A percentile compares a stretch with the other conserved stretches of the same genome.
These are phyloP conservation scores for Metschnikowia proteae DNA, from an alignment of 805 yeast genomes.

Conservation along the genomic window DNA sequence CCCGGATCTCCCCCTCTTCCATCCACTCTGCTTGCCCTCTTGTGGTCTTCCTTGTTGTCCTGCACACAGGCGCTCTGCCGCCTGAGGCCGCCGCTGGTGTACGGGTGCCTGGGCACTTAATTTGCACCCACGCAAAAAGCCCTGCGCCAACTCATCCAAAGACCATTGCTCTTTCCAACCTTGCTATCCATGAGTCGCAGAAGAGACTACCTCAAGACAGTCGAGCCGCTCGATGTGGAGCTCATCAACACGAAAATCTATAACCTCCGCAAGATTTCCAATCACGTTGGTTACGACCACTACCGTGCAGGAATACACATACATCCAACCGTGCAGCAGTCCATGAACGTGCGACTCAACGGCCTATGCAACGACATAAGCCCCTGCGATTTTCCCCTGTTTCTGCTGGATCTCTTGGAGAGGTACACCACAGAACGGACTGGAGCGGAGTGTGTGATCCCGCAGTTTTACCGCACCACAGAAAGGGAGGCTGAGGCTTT, in stretches of 20 bases:
- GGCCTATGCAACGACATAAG: slow-evolving; percentile 9
- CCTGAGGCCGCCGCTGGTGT: no score
- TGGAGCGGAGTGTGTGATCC: slow-evolving; percentile 10
- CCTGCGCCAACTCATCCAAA: not conserved
- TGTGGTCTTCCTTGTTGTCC: no score
- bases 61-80: no score
- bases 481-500: slow-evolving; percentile 8
- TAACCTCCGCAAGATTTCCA: slow-evolving; percentile 5
- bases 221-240: slow-evolving; percentile 11
- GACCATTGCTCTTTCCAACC: slow-evolving; percentile 3
- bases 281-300: slow-evolving; percentile 11
- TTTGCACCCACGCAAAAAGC: not conserved
- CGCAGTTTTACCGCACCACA: slow-evolving; percentile 10
- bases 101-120: not conserved
- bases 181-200: slow-evolving; percentile 10
- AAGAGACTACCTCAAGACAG: slow-evolving; percentile 6
- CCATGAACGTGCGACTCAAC: slow-evolving; percentile 3
- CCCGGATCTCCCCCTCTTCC: no score
- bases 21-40: no score
- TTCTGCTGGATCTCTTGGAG: slow-evolving; percentile 10
- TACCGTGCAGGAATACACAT: slow-evolving; percentile 11
- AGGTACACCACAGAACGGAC: slow-evolving; percentile 6
- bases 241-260: slow-evolving; percentile 11
- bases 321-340: not conserved
- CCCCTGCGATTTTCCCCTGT: slow-evolving; percentile 11